Evolutionary conservation across 2,329 filamentous ascomycete species (phyloP).

Genomic region (Alternaria angustiovoidea): DNA sequence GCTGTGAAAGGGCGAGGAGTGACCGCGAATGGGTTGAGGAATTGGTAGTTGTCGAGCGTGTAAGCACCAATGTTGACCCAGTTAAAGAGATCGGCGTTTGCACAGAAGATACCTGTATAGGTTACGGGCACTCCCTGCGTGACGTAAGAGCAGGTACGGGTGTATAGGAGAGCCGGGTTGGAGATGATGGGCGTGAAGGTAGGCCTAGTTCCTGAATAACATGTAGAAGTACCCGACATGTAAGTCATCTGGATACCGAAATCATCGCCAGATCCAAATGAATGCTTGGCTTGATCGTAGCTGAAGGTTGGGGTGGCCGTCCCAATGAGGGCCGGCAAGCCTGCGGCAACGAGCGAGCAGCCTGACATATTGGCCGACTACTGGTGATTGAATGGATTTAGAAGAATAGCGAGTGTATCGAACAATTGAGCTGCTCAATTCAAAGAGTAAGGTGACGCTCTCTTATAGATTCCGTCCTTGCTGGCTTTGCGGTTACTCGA

Average conservation of each 20-base stretch:
- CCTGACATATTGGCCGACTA: slow-evolving; percentile 12
- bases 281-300: slow-evolving; percentile 7
- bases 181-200: slow-evolving; percentile 21
- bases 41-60: slow-evolving; percentile 10
- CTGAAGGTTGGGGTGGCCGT: slow-evolving; percentile 20
- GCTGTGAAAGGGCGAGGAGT: slow-evolving; percentile 9
- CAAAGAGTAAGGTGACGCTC: background rate
- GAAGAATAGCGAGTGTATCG: background rate
- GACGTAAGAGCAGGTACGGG: slow-evolving; percentile 12
- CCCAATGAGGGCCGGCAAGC: slow-evolving; percentile 14
- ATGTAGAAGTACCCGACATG: slow-evolving; percentile 20
- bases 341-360: slow-evolving; percentile 23
- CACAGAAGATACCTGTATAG: slow-evolving; percentile 11
- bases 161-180: slow-evolving; percentile 11
- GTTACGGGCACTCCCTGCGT: slow-evolving; percentile 3
- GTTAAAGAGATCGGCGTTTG: background rate
- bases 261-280: slow-evolving; percentile 1
- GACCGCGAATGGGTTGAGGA: background rate
- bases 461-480: slow-evolving; percentile 6
- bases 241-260: slow-evolving; percentile 24
- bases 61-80: slow-evolving; percentile 15
- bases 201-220: slow-evolving; percentile 14
- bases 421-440: background rate
- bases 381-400: background rate
- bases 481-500: background rate